Conservation (phyloP, 768 basidiomycete genomes). For the Trametes cingulata region DNA sequence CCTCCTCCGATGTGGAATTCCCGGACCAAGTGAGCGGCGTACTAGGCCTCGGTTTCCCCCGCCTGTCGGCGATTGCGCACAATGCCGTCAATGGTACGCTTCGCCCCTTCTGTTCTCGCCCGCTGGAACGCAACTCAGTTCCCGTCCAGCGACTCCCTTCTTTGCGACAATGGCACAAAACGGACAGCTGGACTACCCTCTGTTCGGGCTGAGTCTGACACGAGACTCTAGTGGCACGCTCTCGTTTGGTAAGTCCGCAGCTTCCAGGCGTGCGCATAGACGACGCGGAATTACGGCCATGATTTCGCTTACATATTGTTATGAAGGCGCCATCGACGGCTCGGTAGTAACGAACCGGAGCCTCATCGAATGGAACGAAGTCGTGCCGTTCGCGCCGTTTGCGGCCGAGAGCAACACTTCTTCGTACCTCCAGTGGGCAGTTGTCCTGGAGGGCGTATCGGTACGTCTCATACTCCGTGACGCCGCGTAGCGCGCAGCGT, state of each 20-base stretch:
- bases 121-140: background rate
- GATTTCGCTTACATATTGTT: background rate
- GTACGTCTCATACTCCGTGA: constrained; percentile 38
- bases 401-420: constrained; percentile 56
- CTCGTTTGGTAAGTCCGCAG: constrained; percentile 52
- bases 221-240: constrained; percentile 61
- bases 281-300: background rate
- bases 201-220: constrained; percentile 73
- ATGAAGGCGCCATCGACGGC: constrained; percentile 75
- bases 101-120: background rate
- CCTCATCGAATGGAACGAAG: constrained; percentile 70
- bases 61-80: constrained; percentile 61
- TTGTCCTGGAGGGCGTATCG: constrained; percentile 55
- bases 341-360: constrained; percentile 63
- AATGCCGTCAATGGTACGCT: constrained; percentile 48
- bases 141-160: constrained; percentile 61
- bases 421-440: constrained; percentile 77
- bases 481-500: background rate
- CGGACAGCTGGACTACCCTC: constrained; percentile 68
- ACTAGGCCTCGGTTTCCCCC: constrained; percentile 74
- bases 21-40: constrained; percentile 68
- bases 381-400: constrained; percentile 72
- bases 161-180: constrained; percentile 60
- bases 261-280: background rate
- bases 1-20: constrained; percentile 61